Evolutionary conservation across 2,329 filamentous ascomycete species (phyloP), one percentile per base, ranked within the genome.

Genomic region (Scedosporium boydii): DNA sequence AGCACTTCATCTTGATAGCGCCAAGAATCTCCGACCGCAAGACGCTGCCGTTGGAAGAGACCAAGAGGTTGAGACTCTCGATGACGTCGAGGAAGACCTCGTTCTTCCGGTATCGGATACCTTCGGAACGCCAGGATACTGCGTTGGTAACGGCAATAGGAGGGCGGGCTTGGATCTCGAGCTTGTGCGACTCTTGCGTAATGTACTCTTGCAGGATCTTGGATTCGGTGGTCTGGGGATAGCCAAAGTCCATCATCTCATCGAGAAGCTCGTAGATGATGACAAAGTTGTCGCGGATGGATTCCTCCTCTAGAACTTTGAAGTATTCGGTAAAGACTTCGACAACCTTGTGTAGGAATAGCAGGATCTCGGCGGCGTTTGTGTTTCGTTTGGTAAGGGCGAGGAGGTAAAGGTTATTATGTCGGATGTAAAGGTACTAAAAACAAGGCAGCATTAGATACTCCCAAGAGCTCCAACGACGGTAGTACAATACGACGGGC

Each of bases 221-320:
- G 75, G 87, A 91, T 76, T 99, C 95, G 67, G 95, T 99, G 9
- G 95, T 99, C 76, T 99, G 95, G 5, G 95, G 95, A 75, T 99
- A 97, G 66, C 95, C 95, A 81, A 99, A 99, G 77, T 99, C 95
- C 95, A 99, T 99, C 95, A 99, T 99, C 80, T 99, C 95, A 73
- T 99, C 95, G 66, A 99, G 85, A 65, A 99, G 79, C 77, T 99
- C 95, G 81, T 99, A 99, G 72, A 99, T 99, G 73, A 99, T 87
- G 75, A 99, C 95, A 73, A 99, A 99, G 80, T 99, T 99, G 81
- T 99, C 95, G 69, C 95, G 87, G 74, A 99, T 99, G 70, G 91
- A 96, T 77, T 99, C 95, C 76, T 99, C 95, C 76, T 99, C 95
- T 64, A 99, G 83, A 66, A 96, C 93, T 76, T 99, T 99, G 83